Evolutionary conservation across 768 basidiomycete genomes (phyloP), one percentile per base, ranked within the genome.

Genomic region (Chalciporus sphaerocephalus): DNA sequence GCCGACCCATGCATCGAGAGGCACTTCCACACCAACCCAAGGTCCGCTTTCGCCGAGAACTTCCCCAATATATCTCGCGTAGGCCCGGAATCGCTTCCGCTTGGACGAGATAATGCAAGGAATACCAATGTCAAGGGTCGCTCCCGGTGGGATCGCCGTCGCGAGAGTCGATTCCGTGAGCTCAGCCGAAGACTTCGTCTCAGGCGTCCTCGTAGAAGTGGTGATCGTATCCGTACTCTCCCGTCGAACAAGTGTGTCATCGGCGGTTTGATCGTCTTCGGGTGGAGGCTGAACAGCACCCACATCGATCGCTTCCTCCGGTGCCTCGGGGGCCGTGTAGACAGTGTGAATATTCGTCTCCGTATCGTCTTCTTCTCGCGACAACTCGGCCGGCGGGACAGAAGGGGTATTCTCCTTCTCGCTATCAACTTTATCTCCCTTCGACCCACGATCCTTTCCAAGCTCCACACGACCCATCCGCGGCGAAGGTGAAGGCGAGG

Each of bases 11-110:
- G 67, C 66, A 23, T 64, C 64, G 7, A 91, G 70, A 1, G 90
- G 88, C 10, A 92, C 87, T 62, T 94, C 92, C 13, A 94, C 87
- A 12, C 92, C 92, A 6, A 93, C 87, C 92, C 92, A 94, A 0
- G 87, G 81, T 1, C 92, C 92, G 5, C 59, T 54, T 62, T 92
- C 87, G 28, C 91, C 92, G 39, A 79, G 74, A 2, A 94, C 82
- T 59, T 91, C 88, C 6, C 87, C 92, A 41, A 94, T 91, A 60
- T 94, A 93, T 5, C 91, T 72, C 17, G 90, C 92, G 57, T 81
- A 85, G 1, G 92, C 92, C 40, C 86, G 83, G 75, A 93, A 91
- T 8, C 89, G 78, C 51, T 85, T 83, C 28, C 86, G 77, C 60
- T 88, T 87, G 33, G 83, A 85, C 3, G 87, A 79, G 51, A 93